Evolutionary conservation across 1,284 basidiomycete genomes (phyloP).

Genomic region (Leucoagaricus sp.): DNA sequence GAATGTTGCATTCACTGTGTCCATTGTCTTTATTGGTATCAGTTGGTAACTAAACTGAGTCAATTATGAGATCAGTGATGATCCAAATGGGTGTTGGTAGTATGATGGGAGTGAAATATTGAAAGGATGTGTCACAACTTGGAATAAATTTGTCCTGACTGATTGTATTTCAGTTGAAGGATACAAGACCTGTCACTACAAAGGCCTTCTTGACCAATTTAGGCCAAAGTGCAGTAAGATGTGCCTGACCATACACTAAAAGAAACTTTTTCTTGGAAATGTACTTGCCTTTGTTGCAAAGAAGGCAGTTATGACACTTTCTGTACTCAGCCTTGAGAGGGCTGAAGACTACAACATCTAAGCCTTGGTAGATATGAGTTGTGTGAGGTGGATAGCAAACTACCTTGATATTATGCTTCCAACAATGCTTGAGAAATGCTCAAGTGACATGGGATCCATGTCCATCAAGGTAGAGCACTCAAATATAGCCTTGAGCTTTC

Average conservation of each 20-base stretch:
- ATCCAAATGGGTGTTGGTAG: slow-evolving; percentile 6
- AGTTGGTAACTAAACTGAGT: background rate
- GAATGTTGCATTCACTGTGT: background rate
- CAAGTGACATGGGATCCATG: slow-evolving; percentile 43
- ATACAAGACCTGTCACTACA: slow-evolving; percentile 35
- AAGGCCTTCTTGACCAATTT: slow-evolving; percentile 35
- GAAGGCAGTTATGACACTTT: slow-evolving; percentile 23
- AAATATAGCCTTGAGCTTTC: slow-evolving; percentile 29
- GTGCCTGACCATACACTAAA: slow-evolving; percentile 33
- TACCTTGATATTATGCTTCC: slow-evolving; percentile 32
- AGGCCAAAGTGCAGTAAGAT: slow-evolving; percentile 28
- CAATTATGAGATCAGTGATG: slow-evolving; percentile 1
- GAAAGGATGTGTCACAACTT: slow-evolving; percentile 21
- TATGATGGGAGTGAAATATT: slow-evolving; percentile 13
- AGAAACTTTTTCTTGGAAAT: slow-evolving; percentile 38
- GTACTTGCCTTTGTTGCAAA: slow-evolving; percentile 19
- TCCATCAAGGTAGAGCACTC: slow-evolving; percentile 43
- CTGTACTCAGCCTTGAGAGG: slow-evolving; percentile 26
- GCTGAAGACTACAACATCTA: slow-evolving; percentile 34
- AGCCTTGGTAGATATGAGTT: slow-evolving; percentile 31
- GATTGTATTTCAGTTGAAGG: slow-evolving; percentile 33
- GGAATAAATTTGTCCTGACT: slow-evolving; percentile 30
- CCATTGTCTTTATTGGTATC: background rate
- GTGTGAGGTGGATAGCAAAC: slow-evolving; percentile 41
- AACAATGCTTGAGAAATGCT: slow-evolving; percentile 37